Conservation (phyloP, 1,139 yeast genomes). For the Arxiozyma heterogenica region DNA sequence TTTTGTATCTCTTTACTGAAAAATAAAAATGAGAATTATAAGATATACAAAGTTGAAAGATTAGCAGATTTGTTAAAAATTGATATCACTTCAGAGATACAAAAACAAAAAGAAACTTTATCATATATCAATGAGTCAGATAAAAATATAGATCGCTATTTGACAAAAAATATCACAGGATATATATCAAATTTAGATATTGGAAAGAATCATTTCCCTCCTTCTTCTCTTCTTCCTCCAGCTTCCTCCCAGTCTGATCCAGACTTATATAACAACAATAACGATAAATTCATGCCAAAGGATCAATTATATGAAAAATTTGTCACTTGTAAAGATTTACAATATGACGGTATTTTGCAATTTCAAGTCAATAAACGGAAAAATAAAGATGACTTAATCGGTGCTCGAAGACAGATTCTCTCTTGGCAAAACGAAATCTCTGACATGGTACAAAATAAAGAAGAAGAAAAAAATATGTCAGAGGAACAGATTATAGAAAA, state of each 20-base stretch:
- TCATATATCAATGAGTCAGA: not conserved
- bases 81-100: not conserved
- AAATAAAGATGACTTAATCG: not conserved
- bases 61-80: not conserved
- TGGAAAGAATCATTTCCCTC: not conserved
- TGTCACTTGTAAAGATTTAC: not conserved
- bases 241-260: not conserved
- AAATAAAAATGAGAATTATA: not conserved
- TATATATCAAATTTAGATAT: conserved; percentile 1
- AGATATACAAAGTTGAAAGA: not conserved
- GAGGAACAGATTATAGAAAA: conserved; percentile 10
- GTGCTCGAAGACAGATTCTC: not conserved
- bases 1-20: no score
- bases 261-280: not conserved
- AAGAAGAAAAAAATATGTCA: conserved; percentile 7
- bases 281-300: not conserved
- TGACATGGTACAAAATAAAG: not conserved
- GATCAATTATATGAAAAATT: not conserved
- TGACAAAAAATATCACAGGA: not conserved
- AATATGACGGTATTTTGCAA: not conserved
- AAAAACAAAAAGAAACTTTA: not conserved
- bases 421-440: not conserved
- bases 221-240: not conserved
- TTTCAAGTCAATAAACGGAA: not conserved
- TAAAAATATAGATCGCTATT: not conserved